Base-by-base conservation (phyloP, 2,329 filamentous ascomycete species). In the Ascochyta clinopodiicola region DNA sequence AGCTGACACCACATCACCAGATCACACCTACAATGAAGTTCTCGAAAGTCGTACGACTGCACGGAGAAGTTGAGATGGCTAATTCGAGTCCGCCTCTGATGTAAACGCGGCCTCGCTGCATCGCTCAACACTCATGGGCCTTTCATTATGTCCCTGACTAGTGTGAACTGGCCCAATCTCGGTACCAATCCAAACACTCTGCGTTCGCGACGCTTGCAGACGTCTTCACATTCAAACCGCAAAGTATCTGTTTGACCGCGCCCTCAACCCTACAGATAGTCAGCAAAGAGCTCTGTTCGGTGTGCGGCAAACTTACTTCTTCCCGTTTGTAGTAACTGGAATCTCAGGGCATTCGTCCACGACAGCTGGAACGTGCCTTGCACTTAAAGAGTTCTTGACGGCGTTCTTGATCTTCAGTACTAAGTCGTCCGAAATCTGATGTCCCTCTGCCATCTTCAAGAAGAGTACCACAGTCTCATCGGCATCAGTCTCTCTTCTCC, bases 151-250 rank as follows among this genome's bases (percentile, higher is more conserved):
- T 31, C 22, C 15, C 6, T 15, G 27, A 29, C 13, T 51, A 72
- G 32, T 75, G 64, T 22, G 56, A 64, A 44, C 50, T 58, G 4
- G 74, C 65, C 94, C 94, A 98, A 29, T 83, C 78, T 62, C 86
- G 84, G 76, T 97, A 98, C 90, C 92, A 98, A 36, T 91, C 88
- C 63, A 99, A 77, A 62, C 93, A 92, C 63, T 88, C 90, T 2
- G 90, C 88, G 74, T 98, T 98, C 4, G 92, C 91, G n/a, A 98
- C 93, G 69, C 91, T 96, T 0, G 93, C 92, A 44, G 92, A 92
- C 0, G 91, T 95, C 80, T 92, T 93, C 62, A 97, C 87, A 47
- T 91, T 86, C 76, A 93, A 80, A 0, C 93, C 94, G 25, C 91
- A 96, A 1, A 99, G 79, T 39, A 98, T 97, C 77, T 97, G 93